A percentile compares a stretch with the other conserved stretches of the same genome.
These are phyloP conservation scores for Falciphora oryzae DNA, from an alignment of 2,329 filamentous ascomycete species.

Conservation along the genomic window DNA sequence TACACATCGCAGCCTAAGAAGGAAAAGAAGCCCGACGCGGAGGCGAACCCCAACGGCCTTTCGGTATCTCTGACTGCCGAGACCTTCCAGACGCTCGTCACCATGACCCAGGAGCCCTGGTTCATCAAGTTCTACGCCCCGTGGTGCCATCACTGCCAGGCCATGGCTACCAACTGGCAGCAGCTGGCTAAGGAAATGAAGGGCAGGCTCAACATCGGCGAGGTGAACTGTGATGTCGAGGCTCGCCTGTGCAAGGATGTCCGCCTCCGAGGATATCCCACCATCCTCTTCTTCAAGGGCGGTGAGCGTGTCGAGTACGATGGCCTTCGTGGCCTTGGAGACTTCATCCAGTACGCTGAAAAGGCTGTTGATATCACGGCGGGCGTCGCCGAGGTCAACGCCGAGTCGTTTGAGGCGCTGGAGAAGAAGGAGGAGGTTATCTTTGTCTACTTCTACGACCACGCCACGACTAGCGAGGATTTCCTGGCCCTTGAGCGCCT, in stretches of 20 bases:
- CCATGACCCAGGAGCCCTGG: constrained; percentile 85
- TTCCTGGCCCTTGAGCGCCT: constrained; percentile 83
- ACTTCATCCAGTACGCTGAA: constrained; percentile 80
- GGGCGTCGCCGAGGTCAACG: constrained; percentile 77
- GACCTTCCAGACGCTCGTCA: constrained; percentile 79
- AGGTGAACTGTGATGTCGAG: constrained; percentile 91
- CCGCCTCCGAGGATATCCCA: constrained; percentile 73
- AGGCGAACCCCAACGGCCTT: constrained; percentile 68
- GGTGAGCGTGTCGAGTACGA: constrained; percentile 90
- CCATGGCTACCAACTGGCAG: constrained; percentile 83
- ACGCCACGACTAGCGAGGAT: constrained; percentile 88
- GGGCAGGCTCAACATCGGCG: constrained; percentile 82
- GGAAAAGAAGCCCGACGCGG: constrained; percentile 46
- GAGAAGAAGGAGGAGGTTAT: constrained; percentile 94
- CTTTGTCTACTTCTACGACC: constrained; percentile 96
- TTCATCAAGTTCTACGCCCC: constrained; percentile 99
- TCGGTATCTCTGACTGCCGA: constrained; percentile 75
- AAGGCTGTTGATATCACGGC: constrained; percentile 74
- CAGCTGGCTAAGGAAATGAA: constrained; percentile 90
- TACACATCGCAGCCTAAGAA: constrained; percentile 37
- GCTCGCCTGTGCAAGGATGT: constrained; percentile 89
- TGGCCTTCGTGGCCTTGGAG: constrained; percentile 84
- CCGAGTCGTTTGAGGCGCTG: constrained; percentile 68
- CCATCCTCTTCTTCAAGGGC: constrained; percentile 86
- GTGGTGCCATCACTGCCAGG: constrained; percentile 95